Conservation (phyloP, 2,329 filamentous ascomycete species). For the Fusarium poae region DNA sequence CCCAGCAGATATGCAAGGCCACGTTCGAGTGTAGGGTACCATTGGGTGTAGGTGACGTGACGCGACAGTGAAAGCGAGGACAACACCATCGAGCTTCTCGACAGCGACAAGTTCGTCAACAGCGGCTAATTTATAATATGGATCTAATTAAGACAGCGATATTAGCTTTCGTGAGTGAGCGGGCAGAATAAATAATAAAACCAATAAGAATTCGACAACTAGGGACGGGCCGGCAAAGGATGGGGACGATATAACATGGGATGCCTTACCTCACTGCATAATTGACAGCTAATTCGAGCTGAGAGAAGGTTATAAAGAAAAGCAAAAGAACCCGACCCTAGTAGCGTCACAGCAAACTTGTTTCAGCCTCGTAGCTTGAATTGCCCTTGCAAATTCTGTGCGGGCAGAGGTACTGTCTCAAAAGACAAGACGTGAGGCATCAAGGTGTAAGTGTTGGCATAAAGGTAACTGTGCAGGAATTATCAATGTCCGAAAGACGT, state of each 20-base stretch:
- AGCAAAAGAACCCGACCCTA: conserved; percentile 33
- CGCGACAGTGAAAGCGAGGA: conserved; percentile 22
- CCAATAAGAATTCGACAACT: conserved; percentile 39
- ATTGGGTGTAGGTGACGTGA: conserved; percentile 14
- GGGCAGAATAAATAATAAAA: conserved; percentile 24
- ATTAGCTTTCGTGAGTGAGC: conserved; percentile 25
- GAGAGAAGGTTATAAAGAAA: conserved; percentile 25
- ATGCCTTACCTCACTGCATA: conserved; percentile 28
- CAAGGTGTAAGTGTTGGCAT: neutral
- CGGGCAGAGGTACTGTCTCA: neutral
- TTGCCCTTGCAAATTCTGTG: neutral
- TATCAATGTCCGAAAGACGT: conserved; percentile 3
- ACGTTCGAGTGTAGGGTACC: conserved; percentile 18
- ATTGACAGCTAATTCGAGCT: conserved; percentile 29
- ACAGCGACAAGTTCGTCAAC: conserved; percentile 23
- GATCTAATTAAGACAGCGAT: conserved; percentile 15
- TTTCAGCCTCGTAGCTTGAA: conserved; percentile 41
- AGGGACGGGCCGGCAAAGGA: conserved; percentile 49
- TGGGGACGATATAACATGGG: conserved; percentile 34
- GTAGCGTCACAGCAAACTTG: conserved; percentile 36
- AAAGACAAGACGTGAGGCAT: neutral
- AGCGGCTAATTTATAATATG: conserved; percentile 42
- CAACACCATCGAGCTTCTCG: neutral
- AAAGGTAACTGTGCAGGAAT: neutral
- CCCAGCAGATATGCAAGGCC: conserved; percentile 24